Base-by-base conservation (phyloP, 2,329 filamentous ascomycete species). In the Talaromyces sp. region DNA sequence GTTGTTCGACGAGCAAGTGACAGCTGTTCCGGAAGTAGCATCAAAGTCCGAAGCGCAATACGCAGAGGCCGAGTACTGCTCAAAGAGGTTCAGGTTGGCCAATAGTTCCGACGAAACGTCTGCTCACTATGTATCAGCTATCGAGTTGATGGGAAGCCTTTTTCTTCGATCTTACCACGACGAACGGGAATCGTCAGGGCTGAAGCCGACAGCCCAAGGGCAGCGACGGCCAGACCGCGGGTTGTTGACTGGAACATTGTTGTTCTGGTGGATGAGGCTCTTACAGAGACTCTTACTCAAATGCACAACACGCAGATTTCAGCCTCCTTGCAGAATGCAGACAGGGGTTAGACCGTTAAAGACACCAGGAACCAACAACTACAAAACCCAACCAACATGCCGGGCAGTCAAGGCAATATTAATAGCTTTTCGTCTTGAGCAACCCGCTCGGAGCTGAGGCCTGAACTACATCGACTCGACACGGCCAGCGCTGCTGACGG, bases 31-130 rank as follows among this genome's bases (percentile, higher is more conserved):
- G 48, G 73, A 74, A 2, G 77, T 62, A 29, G 74, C 75, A 59
- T 80, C 70, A 68, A 80, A 76, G 68, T 84, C 83, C 43, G 64
- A 68, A 2, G 74, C 65, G 66, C 82, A 84, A 68, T 84, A 84
- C 21, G 81, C 74, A 3, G 82, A 81, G 2, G 80, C 81, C 2
- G 81, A 75, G 66, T 81, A 84, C 61, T 84, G 77, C 46, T 79
- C 76, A 67, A 79, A 81, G 63, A 82, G 71, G 2, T 72, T 69
- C 8, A 83, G 70, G 48, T 78, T 69, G 17, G 71, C 66, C 41
- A 81, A 68, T 10, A 78, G 62, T 21, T 68, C 68, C n/a, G 71
- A 55, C 0, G 77, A 76, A 32, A 82, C 73, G 52, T 69, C 75
- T 77, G 19, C 41, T 35, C 6, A 56, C 7, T 14, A 14, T 43